Conservation (phyloP, 495 filamentous ascomycete genomes). For the Penicillium dipodomyicola region DNA sequence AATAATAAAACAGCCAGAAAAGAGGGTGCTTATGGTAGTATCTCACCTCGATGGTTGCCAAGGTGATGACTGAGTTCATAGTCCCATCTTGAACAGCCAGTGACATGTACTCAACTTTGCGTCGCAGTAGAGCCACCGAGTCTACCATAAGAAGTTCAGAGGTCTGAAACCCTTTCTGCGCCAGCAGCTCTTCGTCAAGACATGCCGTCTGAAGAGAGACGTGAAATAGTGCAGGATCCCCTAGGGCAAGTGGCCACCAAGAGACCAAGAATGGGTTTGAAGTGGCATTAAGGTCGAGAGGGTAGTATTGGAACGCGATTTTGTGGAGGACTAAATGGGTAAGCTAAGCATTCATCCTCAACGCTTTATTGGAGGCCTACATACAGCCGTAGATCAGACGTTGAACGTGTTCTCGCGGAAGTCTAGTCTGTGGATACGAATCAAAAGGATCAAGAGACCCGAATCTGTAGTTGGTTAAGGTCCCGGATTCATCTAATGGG, state of each 20-base stretch:
- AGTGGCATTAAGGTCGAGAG: slow-evolving; percentile 44
- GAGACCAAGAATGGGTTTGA: slow-evolving; percentile 54
- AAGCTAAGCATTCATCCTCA: slow-evolving; percentile 11
- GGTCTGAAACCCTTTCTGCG: slow-evolving; percentile 45
- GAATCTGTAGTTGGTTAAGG: slow-evolving; percentile 22
- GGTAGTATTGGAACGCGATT: slow-evolving; percentile 56
- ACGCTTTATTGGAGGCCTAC: slow-evolving; percentile 14
- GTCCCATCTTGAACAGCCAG: slow-evolving; percentile 53
- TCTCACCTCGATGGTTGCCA: slow-evolving; percentile 52
- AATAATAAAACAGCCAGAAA: neutral
- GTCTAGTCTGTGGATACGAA: slow-evolving; percentile 49
- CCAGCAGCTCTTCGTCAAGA: slow-evolving; percentile 49
- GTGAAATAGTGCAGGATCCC: slow-evolving; percentile 52
- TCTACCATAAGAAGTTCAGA: slow-evolving; percentile 54
- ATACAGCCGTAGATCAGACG: slow-evolving; percentile 51
- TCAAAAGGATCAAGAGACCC: slow-evolving; percentile 49
- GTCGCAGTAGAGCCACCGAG: slow-evolving; percentile 45
- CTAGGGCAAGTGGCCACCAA: slow-evolving; percentile 54
- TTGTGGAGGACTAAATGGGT: slow-evolving; percentile 44
- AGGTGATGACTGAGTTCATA: slow-evolving; percentile 52
- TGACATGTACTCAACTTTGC: slow-evolving; percentile 40
- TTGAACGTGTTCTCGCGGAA: slow-evolving; percentile 45
- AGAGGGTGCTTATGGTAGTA: neutral
- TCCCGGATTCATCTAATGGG: slow-evolving; percentile 2
- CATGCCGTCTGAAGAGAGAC: slow-evolving; percentile 54